phyloP scores from a whole-genome alignment of 1,284 basidiomycete species.

The Chondrostereum purpureum region DNA sequence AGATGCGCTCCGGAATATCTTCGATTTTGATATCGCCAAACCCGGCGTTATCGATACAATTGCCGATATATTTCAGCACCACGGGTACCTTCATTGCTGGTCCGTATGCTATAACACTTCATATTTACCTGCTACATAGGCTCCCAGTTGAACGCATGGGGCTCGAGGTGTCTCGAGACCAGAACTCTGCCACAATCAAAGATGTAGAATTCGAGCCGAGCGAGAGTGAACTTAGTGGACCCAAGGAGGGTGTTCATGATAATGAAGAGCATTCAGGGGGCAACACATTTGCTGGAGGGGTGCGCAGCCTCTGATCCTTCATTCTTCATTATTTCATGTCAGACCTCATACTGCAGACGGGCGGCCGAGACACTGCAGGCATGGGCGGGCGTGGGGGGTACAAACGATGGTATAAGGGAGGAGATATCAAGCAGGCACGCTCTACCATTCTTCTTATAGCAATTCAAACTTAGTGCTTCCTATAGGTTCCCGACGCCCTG shows the following conservation, averaged over 20 bases:
- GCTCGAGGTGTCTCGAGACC: constrained; percentile 47
- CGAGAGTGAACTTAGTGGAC: constrained; percentile 38
- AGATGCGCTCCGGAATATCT: constrained; percentile 52
- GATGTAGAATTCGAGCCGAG: constrained; percentile 54
- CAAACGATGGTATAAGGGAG: constrained; percentile 58
- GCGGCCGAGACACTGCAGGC: constrained; percentile 62
- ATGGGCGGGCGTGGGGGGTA: constrained; percentile 59
- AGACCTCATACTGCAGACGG: constrained; percentile 42
- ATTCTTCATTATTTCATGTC: constrained; percentile 1
- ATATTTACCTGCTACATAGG: constrained; percentile 25
- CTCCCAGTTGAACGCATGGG: constrained; percentile 47
- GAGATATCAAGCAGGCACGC: constrained; percentile 55
- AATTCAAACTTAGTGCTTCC: neutral
- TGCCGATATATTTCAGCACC: constrained; percentile 46
- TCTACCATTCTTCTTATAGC: neutral
- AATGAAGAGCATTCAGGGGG: constrained; percentile 54
- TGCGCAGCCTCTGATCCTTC: constrained; percentile 24
- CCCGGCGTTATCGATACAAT: constrained; percentile 58
- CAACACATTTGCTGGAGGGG: constrained; percentile 57
- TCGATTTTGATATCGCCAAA: constrained; percentile 63
- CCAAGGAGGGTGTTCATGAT: constrained; percentile 58
- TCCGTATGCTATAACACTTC: constrained; percentile 1
- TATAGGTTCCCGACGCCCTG: constrained; percentile 44
- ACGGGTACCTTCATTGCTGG: constrained; percentile 37
- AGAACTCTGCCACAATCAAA: constrained; percentile 41